Percentiles rank a stretch among this genome's conserved stretches.
Evolutionary conservation across 1,139 yeast genomes (phyloP).

Genomic region (Meyerozyma smithsonii): DNA sequence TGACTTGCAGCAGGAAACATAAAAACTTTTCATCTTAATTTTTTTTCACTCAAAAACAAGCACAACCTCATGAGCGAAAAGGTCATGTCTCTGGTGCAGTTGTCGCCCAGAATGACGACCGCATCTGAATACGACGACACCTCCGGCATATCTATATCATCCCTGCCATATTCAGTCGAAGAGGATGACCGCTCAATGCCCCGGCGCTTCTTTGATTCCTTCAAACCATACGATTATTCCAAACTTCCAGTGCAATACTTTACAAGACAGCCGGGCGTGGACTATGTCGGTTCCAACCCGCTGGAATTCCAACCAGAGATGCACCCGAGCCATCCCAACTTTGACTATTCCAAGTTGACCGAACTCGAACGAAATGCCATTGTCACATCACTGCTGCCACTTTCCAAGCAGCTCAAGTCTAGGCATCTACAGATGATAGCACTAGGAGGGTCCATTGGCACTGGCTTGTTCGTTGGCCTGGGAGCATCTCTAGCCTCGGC

Average conservation of each 20-base stretch:
- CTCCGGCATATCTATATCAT: background rate
- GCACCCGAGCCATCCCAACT: slow-evolving; percentile 22
- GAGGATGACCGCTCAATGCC: slow-evolving; percentile 4
- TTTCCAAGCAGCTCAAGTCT: slow-evolving; percentile 55
- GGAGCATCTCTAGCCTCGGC: slow-evolving; percentile 29
- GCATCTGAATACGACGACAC: background rate
- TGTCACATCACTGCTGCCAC: slow-evolving; percentile 65
- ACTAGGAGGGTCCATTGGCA: slow-evolving; percentile 39
- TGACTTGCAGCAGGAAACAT: no score
- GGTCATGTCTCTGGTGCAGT: background rate
- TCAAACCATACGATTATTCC: slow-evolving; percentile 25
- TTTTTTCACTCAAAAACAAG: no score
- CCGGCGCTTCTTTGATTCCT: slow-evolving; percentile 21
- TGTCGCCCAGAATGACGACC: slow-evolving; percentile 1
- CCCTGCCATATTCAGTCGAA: background rate
- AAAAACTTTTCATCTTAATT: no score
- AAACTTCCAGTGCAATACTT: slow-evolving; percentile 11
- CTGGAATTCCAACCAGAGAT: slow-evolving; percentile 6
- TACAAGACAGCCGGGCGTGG: background rate
- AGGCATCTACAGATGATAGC: slow-evolving; percentile 28
- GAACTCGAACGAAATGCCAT: slow-evolving; percentile 46
- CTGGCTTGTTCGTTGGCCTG: slow-evolving; percentile 37
- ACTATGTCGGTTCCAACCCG: slow-evolving; percentile 1
- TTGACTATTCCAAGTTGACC: slow-evolving; percentile 24
- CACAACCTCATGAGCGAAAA: background rate